These are phyloP conservation scores for Phytophthora meadii DNA, from an alignment of 352 stramenopile genomes.

Conservation along the genomic window DNA sequence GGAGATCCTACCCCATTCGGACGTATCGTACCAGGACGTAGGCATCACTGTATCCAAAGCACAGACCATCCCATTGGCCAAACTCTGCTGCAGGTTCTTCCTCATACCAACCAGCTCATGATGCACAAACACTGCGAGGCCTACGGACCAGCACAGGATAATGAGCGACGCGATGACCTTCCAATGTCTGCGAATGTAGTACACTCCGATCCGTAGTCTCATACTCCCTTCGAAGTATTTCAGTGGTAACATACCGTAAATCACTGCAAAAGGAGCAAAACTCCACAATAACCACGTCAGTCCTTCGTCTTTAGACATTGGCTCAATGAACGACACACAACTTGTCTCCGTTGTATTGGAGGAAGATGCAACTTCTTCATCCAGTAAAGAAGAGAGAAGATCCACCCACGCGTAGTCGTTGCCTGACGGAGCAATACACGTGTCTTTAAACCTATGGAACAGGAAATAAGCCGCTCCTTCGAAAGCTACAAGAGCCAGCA, in stretches of 20 bases:
- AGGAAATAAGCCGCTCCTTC: slow-evolving; percentile 67
- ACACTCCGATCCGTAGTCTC: slow-evolving; percentile 72
- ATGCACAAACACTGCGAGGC: slow-evolving; percentile 68
- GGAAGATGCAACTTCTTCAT: slow-evolving; percentile 8
- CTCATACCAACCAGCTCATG: slow-evolving; percentile 59
- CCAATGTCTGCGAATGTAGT: slow-evolving; percentile 79
- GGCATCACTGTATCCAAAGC: slow-evolving; percentile 47
- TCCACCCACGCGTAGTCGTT: slow-evolving; percentile 41
- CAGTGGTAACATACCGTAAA: slow-evolving; percentile 70
- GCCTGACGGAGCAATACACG: slow-evolving; percentile 41
- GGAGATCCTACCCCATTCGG: slow-evolving; percentile 38
- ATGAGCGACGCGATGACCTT: slow-evolving; percentile 76
- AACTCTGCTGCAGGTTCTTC: slow-evolving; percentile 46
- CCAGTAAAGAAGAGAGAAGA: slow-evolving; percentile 24
- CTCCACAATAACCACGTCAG: slow-evolving; percentile 59
- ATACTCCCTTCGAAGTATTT: slow-evolving; percentile 77
- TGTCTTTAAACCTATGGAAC: slow-evolving; percentile 49
- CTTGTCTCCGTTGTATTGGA: slow-evolving; percentile 20
- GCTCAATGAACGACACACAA: slow-evolving; percentile 44
- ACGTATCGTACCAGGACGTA: slow-evolving; percentile 55
- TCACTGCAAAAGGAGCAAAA: slow-evolving; percentile 65
- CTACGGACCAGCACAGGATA: slow-evolving; percentile 71
- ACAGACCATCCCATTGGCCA: slow-evolving; percentile 53
- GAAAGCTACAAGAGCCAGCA: slow-evolving; percentile 66
- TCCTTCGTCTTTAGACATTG: slow-evolving; percentile 31